Percentiles rank a stretch among this genome's conserved stretches.
These are phyloP conservation scores for Desmodesmus armatus DNA, from an alignment of 139 green algal species.

Conservation along the genomic window DNA sequence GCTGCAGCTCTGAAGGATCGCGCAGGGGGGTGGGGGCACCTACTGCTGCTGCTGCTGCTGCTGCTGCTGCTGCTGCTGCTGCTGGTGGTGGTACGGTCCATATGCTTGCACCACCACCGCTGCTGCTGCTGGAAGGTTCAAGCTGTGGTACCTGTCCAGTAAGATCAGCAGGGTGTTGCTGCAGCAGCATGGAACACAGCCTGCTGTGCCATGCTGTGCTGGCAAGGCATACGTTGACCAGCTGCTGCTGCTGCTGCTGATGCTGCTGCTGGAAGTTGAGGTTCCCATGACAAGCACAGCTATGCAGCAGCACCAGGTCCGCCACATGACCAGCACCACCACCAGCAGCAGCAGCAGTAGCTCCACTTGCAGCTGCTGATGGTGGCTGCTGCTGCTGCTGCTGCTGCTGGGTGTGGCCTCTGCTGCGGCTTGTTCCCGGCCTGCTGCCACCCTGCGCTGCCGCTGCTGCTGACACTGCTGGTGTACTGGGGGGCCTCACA, in stretches of 20 bases:
- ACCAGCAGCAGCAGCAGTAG: neutral
- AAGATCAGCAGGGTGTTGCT: too few species aligned
- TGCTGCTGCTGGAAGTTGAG: neutral
- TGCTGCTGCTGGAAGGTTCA: neutral
- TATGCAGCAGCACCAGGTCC: slow-evolving; percentile 14
- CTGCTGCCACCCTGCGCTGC: neutral
- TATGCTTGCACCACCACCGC: neutral
- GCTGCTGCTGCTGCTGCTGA: neutral
- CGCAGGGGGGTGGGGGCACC: neutral
- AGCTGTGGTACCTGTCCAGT: too few species aligned
- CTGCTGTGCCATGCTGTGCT: neutral
- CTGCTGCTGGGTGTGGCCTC: neutral
- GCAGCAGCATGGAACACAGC: neutral
- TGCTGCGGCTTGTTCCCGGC: neutral
- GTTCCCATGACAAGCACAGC: too few species aligned
- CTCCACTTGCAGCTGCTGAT: neutral
- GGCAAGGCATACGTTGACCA: neutral
- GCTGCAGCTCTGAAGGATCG: slow-evolving; percentile 6
- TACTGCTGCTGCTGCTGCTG: neutral
- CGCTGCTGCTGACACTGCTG: neutral
- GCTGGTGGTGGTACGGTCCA: neutral
- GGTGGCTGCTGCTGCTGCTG: neutral
- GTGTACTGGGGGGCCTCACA: too few species aligned
- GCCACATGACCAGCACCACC: slow-evolving; percentile 20
- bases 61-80: neutral